These are phyloP conservation scores for Berberis vulgaris DNA, from an alignment of 164 flowering plant genomes.

Conservation along the genomic window DNA sequence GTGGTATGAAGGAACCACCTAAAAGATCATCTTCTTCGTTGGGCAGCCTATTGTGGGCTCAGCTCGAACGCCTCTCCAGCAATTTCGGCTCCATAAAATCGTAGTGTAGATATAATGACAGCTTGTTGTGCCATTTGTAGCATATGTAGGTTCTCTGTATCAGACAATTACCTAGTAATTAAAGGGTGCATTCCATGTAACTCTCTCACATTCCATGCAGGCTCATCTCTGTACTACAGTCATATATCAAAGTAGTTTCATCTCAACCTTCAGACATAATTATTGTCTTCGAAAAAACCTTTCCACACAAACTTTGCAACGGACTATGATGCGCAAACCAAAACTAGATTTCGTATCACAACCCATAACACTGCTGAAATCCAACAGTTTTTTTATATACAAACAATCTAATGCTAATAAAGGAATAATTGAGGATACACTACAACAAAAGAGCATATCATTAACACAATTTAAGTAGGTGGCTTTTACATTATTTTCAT, in stretches of 20 bases:
- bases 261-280: neutral
- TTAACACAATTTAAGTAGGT: neutral
- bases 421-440: neutral
- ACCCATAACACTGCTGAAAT: neutral
- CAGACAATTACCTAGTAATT: neutral
- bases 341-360: neutral
- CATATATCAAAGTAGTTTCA: neutral
- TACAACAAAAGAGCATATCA: neutral
- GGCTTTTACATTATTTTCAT: constrained; percentile 10
- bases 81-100: constrained; percentile 47
- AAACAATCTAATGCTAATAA: too few species aligned
- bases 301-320: too few species aligned
- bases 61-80: constrained; percentile 60
- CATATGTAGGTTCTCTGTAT: neutral
- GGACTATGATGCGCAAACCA: too few species aligned
- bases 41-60: constrained; percentile 65
- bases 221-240: too few species aligned
- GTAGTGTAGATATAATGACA: constrained; percentile 6
- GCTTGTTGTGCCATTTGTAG: too few species aligned
- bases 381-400: too few species aligned
- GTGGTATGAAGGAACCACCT: constrained; percentile 25
- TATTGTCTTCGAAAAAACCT: too few species aligned
- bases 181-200: neutral
- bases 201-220: too few species aligned
- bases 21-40: constrained; percentile 40